phyloP scores from a whole-genome alignment of 1,284 basidiomycete genomes.

The Mycosarcoma maydis region DNA sequence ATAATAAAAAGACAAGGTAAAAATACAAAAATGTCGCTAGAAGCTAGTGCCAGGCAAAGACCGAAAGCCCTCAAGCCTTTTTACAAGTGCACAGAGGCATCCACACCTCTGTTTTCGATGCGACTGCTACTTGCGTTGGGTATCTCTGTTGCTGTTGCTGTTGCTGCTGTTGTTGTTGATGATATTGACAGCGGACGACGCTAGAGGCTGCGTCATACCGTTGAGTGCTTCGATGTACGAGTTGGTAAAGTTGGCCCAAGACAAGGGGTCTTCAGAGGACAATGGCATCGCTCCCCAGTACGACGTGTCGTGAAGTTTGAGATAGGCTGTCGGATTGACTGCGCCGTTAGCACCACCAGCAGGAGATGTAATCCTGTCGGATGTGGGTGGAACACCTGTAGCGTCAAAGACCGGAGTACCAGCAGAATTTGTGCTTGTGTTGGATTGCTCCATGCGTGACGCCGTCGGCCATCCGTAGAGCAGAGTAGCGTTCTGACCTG shows the following conservation, averaged over 20 bases:
- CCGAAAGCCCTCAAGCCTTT: too few species aligned
- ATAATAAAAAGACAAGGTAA: too few species aligned
- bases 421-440: not conserved
- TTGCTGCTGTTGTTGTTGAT: not conserved
- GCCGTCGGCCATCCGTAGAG: slow-evolving; percentile 26
- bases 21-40: too few species aligned
- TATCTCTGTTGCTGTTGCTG: not conserved
- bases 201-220: slow-evolving; percentile 23
- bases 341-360: not conserved
- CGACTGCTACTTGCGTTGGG: not conserved
- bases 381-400: not conserved
- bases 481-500: slow-evolving; percentile 25
- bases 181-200: not conserved
- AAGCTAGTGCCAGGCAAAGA: too few species aligned
- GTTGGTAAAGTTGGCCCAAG: slow-evolving; percentile 47
- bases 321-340: slow-evolving; percentile 36
- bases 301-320: slow-evolving; percentile 47
- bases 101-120: too few species aligned
- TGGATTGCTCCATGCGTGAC: not conserved
- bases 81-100: too few species aligned
- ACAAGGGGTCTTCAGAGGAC: slow-evolving; percentile 38
- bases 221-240: slow-evolving; percentile 50
- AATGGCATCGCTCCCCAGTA: slow-evolving; percentile 52
- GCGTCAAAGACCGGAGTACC: not conserved
- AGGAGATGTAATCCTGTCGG: not conserved